These are phyloP conservation scores for Eucalyptus sideroxylon DNA, from an alignment of 345 rosid species.

Conservation along the genomic window DNA sequence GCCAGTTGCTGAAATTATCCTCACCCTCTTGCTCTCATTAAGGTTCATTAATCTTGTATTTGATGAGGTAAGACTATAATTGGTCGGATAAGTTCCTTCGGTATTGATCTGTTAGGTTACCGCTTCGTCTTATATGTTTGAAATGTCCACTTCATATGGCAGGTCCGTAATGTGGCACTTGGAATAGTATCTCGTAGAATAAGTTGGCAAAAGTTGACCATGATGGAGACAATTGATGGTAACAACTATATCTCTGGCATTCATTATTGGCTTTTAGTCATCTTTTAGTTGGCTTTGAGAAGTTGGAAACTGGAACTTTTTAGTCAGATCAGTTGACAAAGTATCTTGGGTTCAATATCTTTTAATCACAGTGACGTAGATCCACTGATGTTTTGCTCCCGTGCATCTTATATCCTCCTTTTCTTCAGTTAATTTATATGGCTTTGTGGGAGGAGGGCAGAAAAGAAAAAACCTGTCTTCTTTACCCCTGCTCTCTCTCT, in stretches of 20 bases:
- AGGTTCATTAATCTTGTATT: slow-evolving; percentile 85
- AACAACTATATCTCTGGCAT: neutral
- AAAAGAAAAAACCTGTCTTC: neutral
- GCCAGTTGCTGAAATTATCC: slow-evolving; percentile 81
- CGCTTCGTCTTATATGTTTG: neutral
- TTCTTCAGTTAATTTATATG: neutral
- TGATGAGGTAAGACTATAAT: slow-evolving; percentile 52
- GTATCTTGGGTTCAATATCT: neutral
- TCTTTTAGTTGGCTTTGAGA: neutral
- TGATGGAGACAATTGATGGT: slow-evolving; percentile 78
- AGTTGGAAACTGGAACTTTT: neutral
- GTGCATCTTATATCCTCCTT: neutral
- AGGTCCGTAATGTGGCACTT: slow-evolving; percentile 81
- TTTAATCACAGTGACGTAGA: neutral
- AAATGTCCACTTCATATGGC: neutral
- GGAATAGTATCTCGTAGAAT: slow-evolving; percentile 93
- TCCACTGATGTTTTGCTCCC: neutral
- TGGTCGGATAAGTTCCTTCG: neutral
- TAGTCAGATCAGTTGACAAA: neutral
- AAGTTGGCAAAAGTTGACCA: slow-evolving; percentile 73
- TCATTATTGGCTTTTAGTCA: neutral
- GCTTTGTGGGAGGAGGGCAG: neutral
- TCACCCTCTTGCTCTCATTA: slow-evolving; percentile 79
- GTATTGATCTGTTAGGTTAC: neutral
- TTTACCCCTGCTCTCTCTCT: neutral